Evolutionary conservation across 108 stramenopile species (phyloP).

Genomic region (Cyclostephanos tholiformis): DNA sequence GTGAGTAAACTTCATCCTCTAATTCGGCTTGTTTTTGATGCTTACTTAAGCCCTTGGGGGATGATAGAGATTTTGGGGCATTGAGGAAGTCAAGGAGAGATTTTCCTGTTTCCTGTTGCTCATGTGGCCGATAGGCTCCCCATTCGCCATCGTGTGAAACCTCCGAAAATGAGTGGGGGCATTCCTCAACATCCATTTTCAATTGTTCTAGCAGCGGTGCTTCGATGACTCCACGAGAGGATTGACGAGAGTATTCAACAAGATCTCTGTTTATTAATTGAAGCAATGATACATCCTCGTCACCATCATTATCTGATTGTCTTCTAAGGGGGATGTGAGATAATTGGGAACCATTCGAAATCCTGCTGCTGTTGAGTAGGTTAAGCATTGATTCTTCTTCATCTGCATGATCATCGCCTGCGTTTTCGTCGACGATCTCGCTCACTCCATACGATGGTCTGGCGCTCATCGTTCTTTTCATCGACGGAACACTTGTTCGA

Average conservation of each 20-base stretch:
- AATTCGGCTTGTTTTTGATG: background rate
- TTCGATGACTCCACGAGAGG: background rate
- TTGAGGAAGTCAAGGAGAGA: background rate
- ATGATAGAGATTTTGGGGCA: background rate
- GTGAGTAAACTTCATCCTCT: slow-evolving; percentile 11
- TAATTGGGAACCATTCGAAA: background rate
- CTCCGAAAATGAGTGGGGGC: background rate
- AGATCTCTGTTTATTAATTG: background rate
- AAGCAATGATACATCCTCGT: background rate
- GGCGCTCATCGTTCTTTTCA: slow-evolving; percentile 24
- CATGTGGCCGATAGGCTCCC: background rate
- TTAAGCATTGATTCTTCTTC: slow-evolving; percentile 27
- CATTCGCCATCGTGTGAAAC: background rate
- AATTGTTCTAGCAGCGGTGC: too few species aligned
- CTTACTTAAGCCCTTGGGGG: background rate
- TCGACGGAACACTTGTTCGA: background rate
- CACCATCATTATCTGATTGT: background rate
- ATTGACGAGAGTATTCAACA: slow-evolving; percentile 10
- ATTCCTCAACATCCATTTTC: background rate
- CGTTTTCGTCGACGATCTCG: slow-evolving; percentile 18
- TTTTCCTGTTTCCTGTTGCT: slow-evolving; percentile 2
- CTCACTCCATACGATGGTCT: slow-evolving; percentile 38
- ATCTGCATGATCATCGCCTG: slow-evolving; percentile 23
- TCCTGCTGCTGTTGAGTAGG: slow-evolving; percentile 10
- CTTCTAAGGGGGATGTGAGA: background rate